Evolutionary conservation across 345 rosid genomes (phyloP), one percentile per base, ranked within the genome.

Genomic region (Salix dunnii): DNA sequence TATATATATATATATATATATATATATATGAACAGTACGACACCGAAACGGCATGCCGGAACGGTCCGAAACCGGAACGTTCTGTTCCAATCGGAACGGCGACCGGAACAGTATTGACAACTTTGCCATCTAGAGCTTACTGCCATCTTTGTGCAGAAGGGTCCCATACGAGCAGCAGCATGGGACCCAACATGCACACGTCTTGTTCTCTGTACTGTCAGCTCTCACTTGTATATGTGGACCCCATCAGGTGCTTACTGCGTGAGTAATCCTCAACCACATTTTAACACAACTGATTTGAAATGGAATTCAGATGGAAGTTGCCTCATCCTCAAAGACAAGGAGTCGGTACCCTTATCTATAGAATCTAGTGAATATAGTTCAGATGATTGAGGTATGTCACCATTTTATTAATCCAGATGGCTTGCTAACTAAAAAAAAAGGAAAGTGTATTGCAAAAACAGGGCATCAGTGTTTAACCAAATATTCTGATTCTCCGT

Each of bases 221-320:
- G 96, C 86, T 85, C 94, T 42, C 96, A 93, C 85, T 77, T 93
- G 77, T 93, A 96, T 79, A 92, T 93, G 96, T 93, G 96, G 98
- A 87, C 95, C 70, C 97, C 96, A 73, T 87, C 96, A 1, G 97
- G 98, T 80, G 98, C 99, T 30, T 96, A 85, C 87, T 93, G 98
- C 67, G 85, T 93, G 38, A 89, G 90, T 72, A 89, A 85, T 74
- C 99, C 97, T 0, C 85, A 92, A 38, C 90, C 94, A 0, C 91
- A 90, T 68, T 92, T 96, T 75, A 82, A 80, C 64, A 83, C 93
- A 70, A 80, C 83, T 13, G 99, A 96, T 84, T 84, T 96, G 74
- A 96, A 92, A 82, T 93, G 98, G 97, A 93, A 92, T 77, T 82
- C 89, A 21, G 91, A 92, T 67, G 99, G 98, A 79, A 93, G 98